A percentile compares a stretch with the other conserved stretches of the same genome.
Evolutionary conservation across 345 rosid species (phyloP).

Genomic region (Tarenaya hassleriana): DNA sequence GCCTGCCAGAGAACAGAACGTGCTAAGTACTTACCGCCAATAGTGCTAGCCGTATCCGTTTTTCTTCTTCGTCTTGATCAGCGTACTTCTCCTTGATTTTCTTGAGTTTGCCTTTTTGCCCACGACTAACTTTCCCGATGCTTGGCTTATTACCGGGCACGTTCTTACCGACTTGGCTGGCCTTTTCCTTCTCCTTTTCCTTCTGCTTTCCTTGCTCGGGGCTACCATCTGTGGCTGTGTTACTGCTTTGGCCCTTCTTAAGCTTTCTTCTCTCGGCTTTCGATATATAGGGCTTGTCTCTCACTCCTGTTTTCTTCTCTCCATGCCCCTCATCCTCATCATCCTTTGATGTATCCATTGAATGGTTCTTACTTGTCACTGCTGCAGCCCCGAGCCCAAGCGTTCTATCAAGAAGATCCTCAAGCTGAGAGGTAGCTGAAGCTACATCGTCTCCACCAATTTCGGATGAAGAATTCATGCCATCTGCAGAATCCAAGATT

Average conservation of each 20-base stretch:
- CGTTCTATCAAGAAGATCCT: conserved; percentile 92
- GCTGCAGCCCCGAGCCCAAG: conserved; percentile 77
- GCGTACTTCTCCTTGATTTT: conserved; percentile 98
- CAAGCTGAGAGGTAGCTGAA: conserved; percentile 58
- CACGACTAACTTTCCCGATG: conserved; percentile 69
- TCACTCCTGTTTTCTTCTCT: conserved; percentile 37
- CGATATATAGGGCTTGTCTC: conserved; percentile 69
- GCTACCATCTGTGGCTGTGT: conserved; percentile 24
- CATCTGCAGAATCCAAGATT: conserved; percentile 24
- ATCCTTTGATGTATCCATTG: conserved; percentile 37
- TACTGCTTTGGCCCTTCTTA: conserved; percentile 61
- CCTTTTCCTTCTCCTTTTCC: conserved; percentile 28
- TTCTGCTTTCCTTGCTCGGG: conserved; percentile 39
- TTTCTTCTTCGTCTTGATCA: conserved; percentile 95
- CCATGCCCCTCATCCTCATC: conserved; percentile 40
- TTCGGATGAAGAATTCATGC: conserved; percentile 25
- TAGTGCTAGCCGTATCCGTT: conserved; percentile 73
- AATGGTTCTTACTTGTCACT: conserved; percentile 36
- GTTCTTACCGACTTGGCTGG: conserved; percentile 35
- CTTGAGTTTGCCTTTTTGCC: conserved; percentile 83
- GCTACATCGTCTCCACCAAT: conserved; percentile 33
- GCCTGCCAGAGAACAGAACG: neutral
- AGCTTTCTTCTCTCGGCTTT: conserved; percentile 92
- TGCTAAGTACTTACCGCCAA: conserved; percentile 63
- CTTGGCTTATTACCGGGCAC: conserved; percentile 41